Conservation (phyloP, 495 filamentous ascomycete species). For the Zalerion maritima region DNA sequence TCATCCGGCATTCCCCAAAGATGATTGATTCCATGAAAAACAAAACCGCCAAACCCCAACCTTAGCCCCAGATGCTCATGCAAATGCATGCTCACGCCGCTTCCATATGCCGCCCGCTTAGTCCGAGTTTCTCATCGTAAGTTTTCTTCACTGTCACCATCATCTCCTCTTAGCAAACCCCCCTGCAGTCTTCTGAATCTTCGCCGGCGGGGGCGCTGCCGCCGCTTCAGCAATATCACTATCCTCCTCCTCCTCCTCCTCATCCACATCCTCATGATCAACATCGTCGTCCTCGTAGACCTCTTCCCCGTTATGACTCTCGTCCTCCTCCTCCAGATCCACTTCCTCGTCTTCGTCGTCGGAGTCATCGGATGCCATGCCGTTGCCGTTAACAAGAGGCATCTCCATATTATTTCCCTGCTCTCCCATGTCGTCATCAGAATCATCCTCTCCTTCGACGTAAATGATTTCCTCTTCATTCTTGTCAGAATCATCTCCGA, state of each 20-base stretch:
- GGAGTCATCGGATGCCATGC: constrained; percentile 21
- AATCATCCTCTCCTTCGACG: constrained; percentile 62
- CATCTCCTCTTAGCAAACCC: no score
- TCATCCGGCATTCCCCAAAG: no score
- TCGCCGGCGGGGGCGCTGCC: constrained; percentile 16
- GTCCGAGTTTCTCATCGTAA: no score
- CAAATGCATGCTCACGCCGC: no score
- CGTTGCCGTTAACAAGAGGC: constrained; percentile 20
- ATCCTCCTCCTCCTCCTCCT: constrained; percentile 27
- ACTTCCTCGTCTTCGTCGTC: constrained; percentile 29
- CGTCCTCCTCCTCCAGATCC: constrained; percentile 22
- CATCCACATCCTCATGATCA: constrained; percentile 25
- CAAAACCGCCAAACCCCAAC: no score
- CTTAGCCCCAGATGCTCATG: no score
- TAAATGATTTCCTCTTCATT: constrained; percentile 73
- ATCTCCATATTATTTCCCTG: constrained; percentile 23
- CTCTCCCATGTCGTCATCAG: constrained; percentile 23
- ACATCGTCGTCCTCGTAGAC: constrained; percentile 30
- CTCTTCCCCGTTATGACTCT: constrained; percentile 22
- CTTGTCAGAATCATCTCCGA: constrained; percentile 40
- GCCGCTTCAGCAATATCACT: constrained; percentile 23
- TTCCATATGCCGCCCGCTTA: no score
- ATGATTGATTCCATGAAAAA: no score
- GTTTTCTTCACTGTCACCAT: no score
- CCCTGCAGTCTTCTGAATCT: constrained; percentile 18